phyloP scores from a whole-genome alignment of 169 alveolate species.

The Theileria annulata region DNA sequence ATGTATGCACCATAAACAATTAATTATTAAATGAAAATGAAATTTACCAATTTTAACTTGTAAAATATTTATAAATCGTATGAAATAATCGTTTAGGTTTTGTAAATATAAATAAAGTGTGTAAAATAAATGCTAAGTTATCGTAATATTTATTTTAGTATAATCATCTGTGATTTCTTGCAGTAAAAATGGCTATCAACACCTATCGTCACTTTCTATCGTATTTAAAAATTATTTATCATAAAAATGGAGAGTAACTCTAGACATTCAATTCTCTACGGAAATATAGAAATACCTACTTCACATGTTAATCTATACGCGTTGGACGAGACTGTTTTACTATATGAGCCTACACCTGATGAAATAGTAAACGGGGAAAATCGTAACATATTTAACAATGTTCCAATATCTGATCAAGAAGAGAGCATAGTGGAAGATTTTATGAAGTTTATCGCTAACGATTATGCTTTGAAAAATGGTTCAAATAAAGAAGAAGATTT shows the following conservation, averaged over 20 bases:
- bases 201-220: too few relatives aligned
- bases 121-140: background rate
- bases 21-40: background rate
- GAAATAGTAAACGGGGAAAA: slow-evolving; percentile 52
- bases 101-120: slow-evolving; percentile 3
- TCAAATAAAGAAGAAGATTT: background rate
- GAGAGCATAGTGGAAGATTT: slow-evolving; percentile 62
- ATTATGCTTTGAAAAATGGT: background rate
- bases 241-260: background rate
- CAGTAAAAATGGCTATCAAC: too few relatives aligned
- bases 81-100: background rate
- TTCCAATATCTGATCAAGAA: slow-evolving; percentile 60
- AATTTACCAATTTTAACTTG: background rate
- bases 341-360: slow-evolving; percentile 56
- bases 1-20: background rate
- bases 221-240: background rate
- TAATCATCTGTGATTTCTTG: background rate
- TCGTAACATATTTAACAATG: slow-evolving; percentile 64
- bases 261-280: slow-evolving; percentile 14
- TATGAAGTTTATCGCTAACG: slow-evolving; percentile 41
- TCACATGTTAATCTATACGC: slow-evolving; percentile 49
- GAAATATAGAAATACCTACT: slow-evolving; percentile 30
- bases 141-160: background rate
- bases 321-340: slow-evolving; percentile 62
- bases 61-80: background rate